Base-by-base conservation (phyloP, 768 basidiomycete genomes). In the Scleroderma citrinum region DNA sequence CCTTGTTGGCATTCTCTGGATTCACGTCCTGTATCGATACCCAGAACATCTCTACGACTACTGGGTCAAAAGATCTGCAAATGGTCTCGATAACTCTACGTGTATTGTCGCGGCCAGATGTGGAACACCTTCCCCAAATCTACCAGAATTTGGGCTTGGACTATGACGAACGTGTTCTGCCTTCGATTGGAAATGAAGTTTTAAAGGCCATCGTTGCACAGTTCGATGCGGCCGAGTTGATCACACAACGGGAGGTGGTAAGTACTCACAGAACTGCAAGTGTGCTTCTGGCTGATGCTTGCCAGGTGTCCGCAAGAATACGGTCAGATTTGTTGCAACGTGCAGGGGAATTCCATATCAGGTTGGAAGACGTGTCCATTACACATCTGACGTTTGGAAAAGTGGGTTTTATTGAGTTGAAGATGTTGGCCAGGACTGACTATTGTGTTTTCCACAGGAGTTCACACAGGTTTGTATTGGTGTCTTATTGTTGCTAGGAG, bases 51-150 rank as follows among this genome's bases (percentile, higher is more conserved):
- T 93, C 90, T n/a, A 97, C 96, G 2, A 96, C 90, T 2, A 98
- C 96, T 20, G 96, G 96, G 30, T 97, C 94, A 10, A 98, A 98
- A 66, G 93, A 99, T 66, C 72, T 99, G 70, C 95, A 98, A 70
- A 98, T 97, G 92, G 91, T 99, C 48, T 89, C 94, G 30, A 85
- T 99, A 47, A 98, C 95, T 0, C 79, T 98, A 44, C 88, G 96
- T 49, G 95, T 99, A 31, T 81, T 99, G 57, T 96, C 92, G 20
- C 76, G 94, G 44, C 96, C 96, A 16, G 93, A 98, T 70, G 80
- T 86, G 31, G 71, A 78, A 26, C 90, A 95, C 66, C 76, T 99
- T 23, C 64, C 95, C 17, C 90, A 82, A 71, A 95, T 99, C 64
- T 99, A 99, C 73, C 92, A 96, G 71, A 85, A 78, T 59, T 77